These are phyloP conservation scores for Xylaria sp. DNA, from an alignment of 2,329 filamentous ascomycete species.

Conservation along the genomic window DNA sequence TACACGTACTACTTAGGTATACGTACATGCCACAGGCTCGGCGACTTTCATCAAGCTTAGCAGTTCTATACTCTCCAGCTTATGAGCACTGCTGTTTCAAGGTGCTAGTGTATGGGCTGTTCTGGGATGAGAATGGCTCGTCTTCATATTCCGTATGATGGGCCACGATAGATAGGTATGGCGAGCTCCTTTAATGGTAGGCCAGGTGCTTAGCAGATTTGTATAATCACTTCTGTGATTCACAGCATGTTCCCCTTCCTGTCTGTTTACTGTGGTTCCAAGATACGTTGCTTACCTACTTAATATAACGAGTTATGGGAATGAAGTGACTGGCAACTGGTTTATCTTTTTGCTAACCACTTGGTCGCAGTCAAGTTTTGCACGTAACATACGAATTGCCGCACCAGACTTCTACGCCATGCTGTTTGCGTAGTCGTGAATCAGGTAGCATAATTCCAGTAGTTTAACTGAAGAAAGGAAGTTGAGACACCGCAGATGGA, in stretches of 20 bases:
- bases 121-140: not conserved
- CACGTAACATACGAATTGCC: not conserved
- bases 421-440: too few species aligned
- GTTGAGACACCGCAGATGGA: not conserved
- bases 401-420: too few species aligned
- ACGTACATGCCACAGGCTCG: not conserved
- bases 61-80: not conserved
- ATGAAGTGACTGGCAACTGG: not conserved
- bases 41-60: not conserved
- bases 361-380: not conserved
- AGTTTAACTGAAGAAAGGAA: not conserved
- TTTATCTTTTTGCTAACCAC: not conserved
- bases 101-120: slow-evolving; percentile 1
- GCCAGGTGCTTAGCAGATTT: slow-evolving; percentile 12
- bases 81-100: slow-evolving; percentile 1
- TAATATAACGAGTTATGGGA: not conserved
- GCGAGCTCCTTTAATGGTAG: slow-evolving; percentile 4
- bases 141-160: not conserved
- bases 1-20: not conserved
- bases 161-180: slow-evolving; percentile 3
- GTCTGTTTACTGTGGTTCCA: not conserved
- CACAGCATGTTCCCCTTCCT: not conserved
- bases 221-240: slow-evolving; percentile 13
- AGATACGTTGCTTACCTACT: not conserved
- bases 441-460: too few species aligned